Evolutionary conservation across 768 basidiomycete species (phyloP), one percentile per base, ranked within the genome.

Genomic region (Suillus decipiens): DNA sequence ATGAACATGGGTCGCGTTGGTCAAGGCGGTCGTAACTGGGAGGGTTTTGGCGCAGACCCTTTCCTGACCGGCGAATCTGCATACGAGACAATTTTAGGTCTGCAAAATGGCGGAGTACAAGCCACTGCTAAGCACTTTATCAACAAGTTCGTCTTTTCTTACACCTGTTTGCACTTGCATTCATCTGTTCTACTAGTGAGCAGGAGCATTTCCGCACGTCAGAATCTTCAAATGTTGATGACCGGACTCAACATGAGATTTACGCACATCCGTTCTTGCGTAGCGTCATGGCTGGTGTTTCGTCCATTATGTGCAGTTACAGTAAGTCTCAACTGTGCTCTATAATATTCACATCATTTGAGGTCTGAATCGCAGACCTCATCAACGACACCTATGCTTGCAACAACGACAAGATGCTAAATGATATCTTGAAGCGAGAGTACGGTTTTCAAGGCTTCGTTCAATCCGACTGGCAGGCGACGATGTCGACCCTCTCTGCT

Each of bases 21-120:
- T 1, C 79, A 83, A 65, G 90, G 88, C 2, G 93, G 93, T 9
- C 79, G 93, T 34, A 92, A 93, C 72, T 95, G 92, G 91, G 93
- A 95, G 79, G 91, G 92, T 28, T 93, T 92, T 63, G 92, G 92
- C 36, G 90, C 83, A 7, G 93, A 95, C 73, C 93, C 93, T 0
- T 96, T 86, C 76, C 76, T 95, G 22, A 71, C 85, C 19, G 92
- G 93, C 10, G 90, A 90, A 70, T 79, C 81, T 1, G 84, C 88
- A 5, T 89, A 87, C 62, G 89, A 92, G 73, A 93, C 92, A 0
- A 85, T 93, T 55, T 74, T 89, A 33, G 93, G 93, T 3, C 77
- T 93, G 78, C 93, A 95, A 70, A 69, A 76, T 37, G 81, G 76
- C 10, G 92, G 92, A 39, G 89, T 93, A 0, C 89, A 90, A 70